Percentiles rank a stretch among this genome's conserved stretches.
Conservation (phyloP, 352 stramenopile genomes). For the Pythium oligandrum region DNA sequence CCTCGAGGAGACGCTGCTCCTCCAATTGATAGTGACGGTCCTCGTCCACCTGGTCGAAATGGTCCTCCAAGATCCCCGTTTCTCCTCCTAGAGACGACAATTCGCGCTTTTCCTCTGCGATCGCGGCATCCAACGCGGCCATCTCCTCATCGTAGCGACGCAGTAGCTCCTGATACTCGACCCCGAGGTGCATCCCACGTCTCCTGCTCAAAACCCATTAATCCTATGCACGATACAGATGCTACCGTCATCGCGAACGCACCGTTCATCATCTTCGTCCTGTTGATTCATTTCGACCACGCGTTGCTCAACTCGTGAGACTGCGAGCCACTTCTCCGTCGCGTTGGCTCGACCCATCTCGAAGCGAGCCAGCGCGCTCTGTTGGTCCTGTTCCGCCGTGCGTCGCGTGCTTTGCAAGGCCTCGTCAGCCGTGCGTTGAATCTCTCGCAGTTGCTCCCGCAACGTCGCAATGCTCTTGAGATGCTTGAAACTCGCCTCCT, state of each 20-base stretch:
- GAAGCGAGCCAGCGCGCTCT: slow-evolving; percentile 31
- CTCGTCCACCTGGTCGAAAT: slow-evolving; percentile 52
- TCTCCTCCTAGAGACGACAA: slow-evolving; percentile 26
- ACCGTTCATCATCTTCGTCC: slow-evolving; percentile 41
- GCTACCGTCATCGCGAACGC: background rate
- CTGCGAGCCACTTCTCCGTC: slow-evolving; percentile 29
- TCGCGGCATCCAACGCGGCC: slow-evolving; percentile 31
- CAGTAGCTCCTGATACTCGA: slow-evolving; percentile 44
- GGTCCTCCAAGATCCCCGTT: slow-evolving; percentile 24
- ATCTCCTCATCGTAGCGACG: slow-evolving; percentile 48
- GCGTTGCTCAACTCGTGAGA: slow-evolving; percentile 23
- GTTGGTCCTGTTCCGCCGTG: slow-evolving; percentile 39
- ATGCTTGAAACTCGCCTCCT: slow-evolving; percentile 24
- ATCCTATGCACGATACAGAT: slow-evolving; percentile 1
- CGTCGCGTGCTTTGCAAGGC: slow-evolving; percentile 27
- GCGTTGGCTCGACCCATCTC: slow-evolving; percentile 24
- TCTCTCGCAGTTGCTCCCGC: slow-evolving; percentile 41
- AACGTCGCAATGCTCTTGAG: slow-evolving; percentile 28
- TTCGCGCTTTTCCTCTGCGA: slow-evolving; percentile 28
- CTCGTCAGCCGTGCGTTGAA: slow-evolving; percentile 30
- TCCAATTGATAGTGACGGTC: slow-evolving; percentile 47
- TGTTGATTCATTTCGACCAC: slow-evolving; percentile 37
- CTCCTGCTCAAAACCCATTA: slow-evolving; percentile 17
- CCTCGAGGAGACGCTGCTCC: slow-evolving; percentile 33
- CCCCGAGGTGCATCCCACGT: slow-evolving; percentile 26